Conservation (phyloP, 2,329 filamentous ascomycete species). For the Fusarium devonianum region DNA sequence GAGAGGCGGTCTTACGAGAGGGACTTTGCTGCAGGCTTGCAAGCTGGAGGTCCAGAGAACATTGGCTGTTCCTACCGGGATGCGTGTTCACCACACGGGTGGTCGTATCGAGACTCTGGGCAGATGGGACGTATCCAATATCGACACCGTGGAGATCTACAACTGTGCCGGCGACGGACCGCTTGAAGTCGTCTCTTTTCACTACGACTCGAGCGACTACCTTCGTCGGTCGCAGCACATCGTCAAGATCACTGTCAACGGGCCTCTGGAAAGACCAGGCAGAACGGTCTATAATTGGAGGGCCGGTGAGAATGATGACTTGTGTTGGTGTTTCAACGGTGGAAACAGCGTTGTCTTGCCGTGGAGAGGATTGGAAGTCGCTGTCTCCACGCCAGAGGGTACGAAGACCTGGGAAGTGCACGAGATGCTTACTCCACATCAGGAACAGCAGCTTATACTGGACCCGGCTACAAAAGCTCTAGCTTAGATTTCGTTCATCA, state of each 20-base stretch:
- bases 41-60: constrained; percentile 3
- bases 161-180: not conserved
- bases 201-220: not conserved
- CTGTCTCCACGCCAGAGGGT: not conserved
- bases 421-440: not conserved
- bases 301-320: not conserved
- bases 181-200: not conserved
- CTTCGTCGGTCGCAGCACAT: not conserved
- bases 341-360: not conserved
- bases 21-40: not conserved
- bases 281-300: not conserved
- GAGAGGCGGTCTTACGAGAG: not conserved
- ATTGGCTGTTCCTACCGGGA: not conserved
- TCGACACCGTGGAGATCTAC: not conserved
- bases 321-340: not conserved
- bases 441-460: not conserved
- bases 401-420: not conserved
- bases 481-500: not conserved
- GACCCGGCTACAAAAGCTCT: not conserved
- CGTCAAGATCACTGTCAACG: not conserved
- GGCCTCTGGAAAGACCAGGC: not conserved
- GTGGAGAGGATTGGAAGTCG: not conserved
- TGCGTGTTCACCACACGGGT: constrained; percentile 5
- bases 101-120: constrained; percentile 3
- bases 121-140: not conserved